Evolutionary conservation across 2,329 filamentous ascomycete genomes (phyloP).

Genomic region (Xylariaceae sp.): DNA sequence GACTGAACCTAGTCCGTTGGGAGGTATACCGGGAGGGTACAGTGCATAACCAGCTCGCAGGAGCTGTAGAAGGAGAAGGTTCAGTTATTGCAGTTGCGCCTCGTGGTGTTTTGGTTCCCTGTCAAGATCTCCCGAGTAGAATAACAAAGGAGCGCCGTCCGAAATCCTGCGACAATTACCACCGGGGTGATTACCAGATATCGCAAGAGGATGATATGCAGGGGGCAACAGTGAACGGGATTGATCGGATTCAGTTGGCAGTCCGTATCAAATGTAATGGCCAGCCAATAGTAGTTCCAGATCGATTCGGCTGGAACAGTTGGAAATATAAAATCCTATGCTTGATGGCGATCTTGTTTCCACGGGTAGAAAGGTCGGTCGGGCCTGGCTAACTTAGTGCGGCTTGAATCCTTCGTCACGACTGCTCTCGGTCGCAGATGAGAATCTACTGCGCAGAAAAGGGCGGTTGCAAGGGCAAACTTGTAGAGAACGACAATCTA

Average conservation of each 20-base stretch:
- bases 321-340: slow-evolving; percentile 8
- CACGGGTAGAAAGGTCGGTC: slow-evolving; percentile 2
- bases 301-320: not conserved
- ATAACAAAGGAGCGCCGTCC: not conserved
- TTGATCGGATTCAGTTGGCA: slow-evolving; percentile 4
- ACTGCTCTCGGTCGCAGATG: not conserved
- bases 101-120: slow-evolving; percentile 2
- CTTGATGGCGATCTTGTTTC: slow-evolving; percentile 5
- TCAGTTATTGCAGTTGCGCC: slow-evolving; percentile 5
- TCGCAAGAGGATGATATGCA: not conserved
- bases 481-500: slow-evolving; percentile 1
- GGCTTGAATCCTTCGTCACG: slow-evolving; percentile 6
- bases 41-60: slow-evolving; percentile 5
- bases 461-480: slow-evolving; percentile 8
- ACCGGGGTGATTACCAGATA: slow-evolving; percentile 6
- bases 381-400: not conserved
- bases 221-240: slow-evolving; percentile 5
- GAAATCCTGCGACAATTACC: not conserved
- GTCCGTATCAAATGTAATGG: slow-evolving; percentile 1
- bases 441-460: not conserved
- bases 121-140: not conserved
- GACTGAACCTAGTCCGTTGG: slow-evolving; percentile 6
- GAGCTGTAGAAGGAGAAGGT: not conserved
- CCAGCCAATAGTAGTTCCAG: slow-evolving; percentile 3
- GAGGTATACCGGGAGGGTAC: slow-evolving; percentile 11